Evolutionary conservation across 2,329 filamentous ascomycete genomes (phyloP).

Genomic region (Monosporascus sp.): DNA sequence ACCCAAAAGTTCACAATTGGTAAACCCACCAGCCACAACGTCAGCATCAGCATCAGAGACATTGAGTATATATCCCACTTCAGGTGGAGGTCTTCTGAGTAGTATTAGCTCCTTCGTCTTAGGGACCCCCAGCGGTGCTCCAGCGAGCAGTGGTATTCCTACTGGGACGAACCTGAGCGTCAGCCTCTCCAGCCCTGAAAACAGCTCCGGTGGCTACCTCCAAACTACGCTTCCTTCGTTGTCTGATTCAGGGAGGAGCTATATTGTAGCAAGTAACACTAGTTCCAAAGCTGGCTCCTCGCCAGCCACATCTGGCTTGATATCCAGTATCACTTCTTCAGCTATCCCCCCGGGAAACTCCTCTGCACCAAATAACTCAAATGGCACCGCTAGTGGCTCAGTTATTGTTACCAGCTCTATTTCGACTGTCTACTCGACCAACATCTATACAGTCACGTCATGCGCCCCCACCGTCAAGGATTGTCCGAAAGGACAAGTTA

Average conservation of each 20-base stretch:
- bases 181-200: background rate
- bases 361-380: too few species aligned
- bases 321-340: too few species aligned
- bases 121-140: slow-evolving; percentile 10
- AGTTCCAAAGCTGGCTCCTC: too few species aligned
- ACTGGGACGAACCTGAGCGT: background rate
- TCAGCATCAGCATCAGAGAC: background rate
- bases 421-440: slow-evolving; percentile 24
- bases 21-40: background rate
- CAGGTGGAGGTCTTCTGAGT: slow-evolving; percentile 20
- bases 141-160: background rate
- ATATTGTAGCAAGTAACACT: background rate
- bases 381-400: slow-evolving; percentile 1
- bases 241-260: background rate
- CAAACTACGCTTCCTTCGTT: background rate
- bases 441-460: slow-evolving; percentile 22
- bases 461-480: slow-evolving; percentile 21
- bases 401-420: slow-evolving; percentile 6
- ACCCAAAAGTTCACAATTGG: background rate
- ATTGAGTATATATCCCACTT: background rate
- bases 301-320: too few species aligned
- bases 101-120: slow-evolving; percentile 25
- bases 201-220: background rate
- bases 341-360: too few species aligned
- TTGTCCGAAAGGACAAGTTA: slow-evolving; percentile 20